Evolutionary conservation across 2,329 filamentous ascomycete species (phyloP), one percentile per base, ranked within the genome.

Genomic region (Thelonectria discophora): DNA sequence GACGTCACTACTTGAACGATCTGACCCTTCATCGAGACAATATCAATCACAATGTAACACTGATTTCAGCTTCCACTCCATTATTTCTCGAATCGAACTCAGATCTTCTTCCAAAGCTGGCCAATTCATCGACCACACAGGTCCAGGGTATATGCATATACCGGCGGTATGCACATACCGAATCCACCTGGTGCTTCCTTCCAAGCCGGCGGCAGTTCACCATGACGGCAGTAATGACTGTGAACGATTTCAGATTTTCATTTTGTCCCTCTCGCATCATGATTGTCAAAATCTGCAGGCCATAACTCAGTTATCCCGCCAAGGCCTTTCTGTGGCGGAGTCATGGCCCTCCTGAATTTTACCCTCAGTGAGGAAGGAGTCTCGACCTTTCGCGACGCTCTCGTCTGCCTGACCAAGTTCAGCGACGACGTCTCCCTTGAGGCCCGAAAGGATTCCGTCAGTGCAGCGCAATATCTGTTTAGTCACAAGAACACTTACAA

Each of bases 371-470:
- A 91, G 58, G 90, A 93, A 68, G 89, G 89, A 32, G 87, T 92
- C 45, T 82, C 83, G 7, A 86, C 86, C 50, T 81, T 94, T 46
- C 89, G 92, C 69, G 91, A 94, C 75, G 84, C 88, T 21, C 84
- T 94, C 58, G 81, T 87, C 20, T 94, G 91, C 74, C 82, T 94
- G 24, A 86, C 86, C 72, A 93, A 92, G 76, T 94, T 94, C 79
- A 91, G 89, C 74, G 91, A 94, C 69, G 86, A 90, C 47, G 90
- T 94, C 18, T 90, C 87, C 24, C 82, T 94, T 42, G 91, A 94
- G 75, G 89, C 90, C 34, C 84, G 85, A 68, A 86, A 83, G 65
- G 89, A 92, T 70, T 86, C 85, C 74, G 90, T 90, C 76, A 55
- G 74, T 65, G 8, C 42, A 21, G 39, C 20, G 24, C 24, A n/a